Conservation (phyloP, 108 stramenopile genomes). For the Cyclostephanos tholiformis region DNA sequence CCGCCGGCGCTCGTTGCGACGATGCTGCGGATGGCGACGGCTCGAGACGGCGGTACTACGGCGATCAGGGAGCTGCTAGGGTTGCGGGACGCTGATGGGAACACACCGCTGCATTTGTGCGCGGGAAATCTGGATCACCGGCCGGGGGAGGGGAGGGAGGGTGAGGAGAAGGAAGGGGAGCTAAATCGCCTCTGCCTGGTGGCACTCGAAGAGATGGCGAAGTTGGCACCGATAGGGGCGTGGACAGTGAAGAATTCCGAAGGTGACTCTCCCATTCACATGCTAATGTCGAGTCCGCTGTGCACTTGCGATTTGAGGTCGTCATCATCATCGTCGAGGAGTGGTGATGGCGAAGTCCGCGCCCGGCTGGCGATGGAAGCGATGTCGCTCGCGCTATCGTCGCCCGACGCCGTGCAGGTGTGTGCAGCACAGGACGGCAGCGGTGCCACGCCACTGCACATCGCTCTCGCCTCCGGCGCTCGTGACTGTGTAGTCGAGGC, state of each 20-base stretch:
- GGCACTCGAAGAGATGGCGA: slow-evolving; percentile 46
- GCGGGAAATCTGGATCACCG: slow-evolving; percentile 47
- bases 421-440: slow-evolving; percentile 28
- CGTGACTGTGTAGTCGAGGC: slow-evolving; percentile 51
- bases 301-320: slow-evolving; percentile 26
- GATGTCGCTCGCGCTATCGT: slow-evolving; percentile 9
- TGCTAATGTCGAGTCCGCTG: slow-evolving; percentile 55
- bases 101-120: slow-evolving; percentile 62
- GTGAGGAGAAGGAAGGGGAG: not conserved
- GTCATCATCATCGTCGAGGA: slow-evolving; percentile 6
- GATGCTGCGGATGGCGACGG: slow-evolving; percentile 53
- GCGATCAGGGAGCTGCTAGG: slow-evolving; percentile 30
- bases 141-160: not conserved
- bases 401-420: slow-evolving; percentile 15
- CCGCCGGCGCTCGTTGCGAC: slow-evolving; percentile 41
- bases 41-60: not conserved
- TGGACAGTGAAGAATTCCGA: slow-evolving; percentile 53
- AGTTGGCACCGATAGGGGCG: slow-evolving; percentile 41
- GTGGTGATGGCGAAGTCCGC: slow-evolving; percentile 10
- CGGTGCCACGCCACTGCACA: slow-evolving; percentile 57
- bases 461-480: slow-evolving; percentile 52
- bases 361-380: slow-evolving; percentile 26
- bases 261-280: slow-evolving; percentile 64
- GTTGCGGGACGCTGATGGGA: slow-evolving; percentile 50
- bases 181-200: slow-evolving; percentile 21